These are phyloP conservation scores for Saturnispora hagleri DNA, from an alignment of 805 yeast species.

Conservation along the genomic window DNA sequence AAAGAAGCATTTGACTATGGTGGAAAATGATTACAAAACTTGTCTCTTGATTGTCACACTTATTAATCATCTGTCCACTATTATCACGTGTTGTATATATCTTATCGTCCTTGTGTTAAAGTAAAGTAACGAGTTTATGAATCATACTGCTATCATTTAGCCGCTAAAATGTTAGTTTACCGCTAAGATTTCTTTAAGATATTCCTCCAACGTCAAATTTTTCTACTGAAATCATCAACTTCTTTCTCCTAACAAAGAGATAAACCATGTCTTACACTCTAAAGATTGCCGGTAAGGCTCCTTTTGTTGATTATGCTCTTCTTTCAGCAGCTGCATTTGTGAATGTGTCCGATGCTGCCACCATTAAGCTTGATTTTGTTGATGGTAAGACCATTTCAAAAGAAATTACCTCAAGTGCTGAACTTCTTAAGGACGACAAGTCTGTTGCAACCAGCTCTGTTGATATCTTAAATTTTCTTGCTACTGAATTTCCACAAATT, in stretches of 20 bases:
- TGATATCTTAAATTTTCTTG: constrained; percentile 41
- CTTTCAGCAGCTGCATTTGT: constrained; percentile 71
- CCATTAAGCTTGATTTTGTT: constrained; percentile 53
- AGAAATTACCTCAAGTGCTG: constrained; percentile 31
- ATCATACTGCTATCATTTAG: not conserved
- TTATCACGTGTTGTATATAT: not conserved
- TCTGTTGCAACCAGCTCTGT: constrained; percentile 32
- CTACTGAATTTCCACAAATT: constrained; percentile 42
- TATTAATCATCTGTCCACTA: not conserved
- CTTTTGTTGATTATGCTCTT: constrained; percentile 68
- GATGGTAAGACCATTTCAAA: constrained; percentile 62
- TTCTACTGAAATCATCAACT: not conserved
- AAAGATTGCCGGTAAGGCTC: constrained; percentile 79
- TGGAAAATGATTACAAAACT: constrained; percentile 3
- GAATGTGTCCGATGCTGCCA: constrained; percentile 40
- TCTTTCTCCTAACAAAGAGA: not conserved
- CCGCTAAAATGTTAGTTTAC: not conserved
- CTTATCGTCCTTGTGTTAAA: not conserved
- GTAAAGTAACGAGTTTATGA: not conserved
- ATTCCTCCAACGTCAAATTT: not conserved
- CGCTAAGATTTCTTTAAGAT: not conserved
- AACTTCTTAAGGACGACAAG: constrained; percentile 36
- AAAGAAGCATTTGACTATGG: constrained; percentile 23
- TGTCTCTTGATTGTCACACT: not conserved
- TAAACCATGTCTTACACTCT: constrained; percentile 35